phyloP scores from a whole-genome alignment of 2,329 filamentous ascomycete species.

The Fusarium acutatum region DNA sequence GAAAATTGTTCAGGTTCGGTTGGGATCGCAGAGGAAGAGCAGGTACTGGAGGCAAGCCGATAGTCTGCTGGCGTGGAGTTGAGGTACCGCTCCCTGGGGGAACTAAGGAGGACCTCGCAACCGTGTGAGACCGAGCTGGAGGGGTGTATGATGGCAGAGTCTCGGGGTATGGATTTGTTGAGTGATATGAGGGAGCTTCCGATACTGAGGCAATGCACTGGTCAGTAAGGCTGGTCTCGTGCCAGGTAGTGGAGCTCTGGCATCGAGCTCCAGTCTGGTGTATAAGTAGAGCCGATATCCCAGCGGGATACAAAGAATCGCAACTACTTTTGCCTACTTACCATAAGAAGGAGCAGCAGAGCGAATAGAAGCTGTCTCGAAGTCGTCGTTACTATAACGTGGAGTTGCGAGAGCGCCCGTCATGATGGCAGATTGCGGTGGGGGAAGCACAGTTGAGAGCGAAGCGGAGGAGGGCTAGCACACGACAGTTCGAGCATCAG shows the following conservation, averaged over 20 bases:
- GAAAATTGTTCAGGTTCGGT: constrained; percentile 62
- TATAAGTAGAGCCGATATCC: constrained; percentile 7
- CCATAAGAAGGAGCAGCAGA: constrained; percentile 75
- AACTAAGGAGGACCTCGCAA: constrained; percentile 29
- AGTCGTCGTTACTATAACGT: constrained; percentile 61
- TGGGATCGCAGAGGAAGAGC: constrained; percentile 48
- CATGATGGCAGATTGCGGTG: constrained; percentile 40
- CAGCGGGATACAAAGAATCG: background rate
- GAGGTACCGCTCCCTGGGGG: constrained; percentile 37
- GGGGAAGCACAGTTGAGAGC: constrained; percentile 21
- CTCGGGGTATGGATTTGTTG: constrained; percentile 58
- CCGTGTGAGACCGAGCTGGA: constrained; percentile 24
- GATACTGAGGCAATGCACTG: constrained; percentile 56
- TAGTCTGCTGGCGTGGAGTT: constrained; percentile 45
- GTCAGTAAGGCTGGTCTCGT: constrained; percentile 35
- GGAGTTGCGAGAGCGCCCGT: constrained; percentile 44
- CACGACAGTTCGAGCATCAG: constrained; percentile 38
- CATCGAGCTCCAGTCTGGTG: background rate
- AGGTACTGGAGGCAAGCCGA: constrained; percentile 62
- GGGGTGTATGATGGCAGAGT: constrained; percentile 62
- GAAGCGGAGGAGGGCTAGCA: constrained; percentile 30
- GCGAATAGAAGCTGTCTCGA: constrained; percentile 72
- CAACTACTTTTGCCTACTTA: constrained; percentile 48
- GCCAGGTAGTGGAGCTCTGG: constrained; percentile 11
- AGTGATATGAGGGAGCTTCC: constrained; percentile 71